These are phyloP conservation scores for Chlamydomonas reinhardtii DNA, from an alignment of 163 green algal genomes.

Conservation along the genomic window DNA sequence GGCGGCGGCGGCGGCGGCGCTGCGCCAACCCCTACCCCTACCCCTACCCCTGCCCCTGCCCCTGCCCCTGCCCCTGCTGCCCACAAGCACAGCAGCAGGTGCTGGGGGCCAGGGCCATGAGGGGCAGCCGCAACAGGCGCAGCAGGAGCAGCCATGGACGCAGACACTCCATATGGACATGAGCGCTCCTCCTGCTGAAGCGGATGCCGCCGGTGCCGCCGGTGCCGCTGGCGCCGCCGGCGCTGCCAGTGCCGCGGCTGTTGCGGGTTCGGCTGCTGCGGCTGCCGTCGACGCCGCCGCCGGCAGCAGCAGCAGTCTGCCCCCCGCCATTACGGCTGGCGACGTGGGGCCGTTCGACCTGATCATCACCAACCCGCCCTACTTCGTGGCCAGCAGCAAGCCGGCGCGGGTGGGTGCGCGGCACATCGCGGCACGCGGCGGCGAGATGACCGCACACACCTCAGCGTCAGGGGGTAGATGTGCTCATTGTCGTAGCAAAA, in stretches of 20 bases:
- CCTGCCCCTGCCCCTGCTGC: too few species aligned
- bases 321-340: neutral
- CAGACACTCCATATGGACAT: too few species aligned
- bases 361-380: slow-evolving; percentile 67
- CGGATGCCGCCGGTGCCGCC: neutral
- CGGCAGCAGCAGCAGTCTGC: slow-evolving; percentile 21
- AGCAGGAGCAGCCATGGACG: neutral
- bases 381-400: slow-evolving; percentile 63
- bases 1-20: neutral
- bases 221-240: neutral
- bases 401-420: slow-evolving; percentile 25
- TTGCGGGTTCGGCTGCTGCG: neutral
- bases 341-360: slow-evolving; percentile 49
- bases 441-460: too few species aligned
- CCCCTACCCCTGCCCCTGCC: neutral
- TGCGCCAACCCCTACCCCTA: neutral
- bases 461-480: too few species aligned
- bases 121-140: neutral
- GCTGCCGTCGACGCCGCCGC: too few species aligned
- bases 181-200: too few species aligned
- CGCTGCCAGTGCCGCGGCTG: neutral
- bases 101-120: too few species aligned
- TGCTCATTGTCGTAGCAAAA: too few species aligned
- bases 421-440: too few species aligned
- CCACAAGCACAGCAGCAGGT: too few species aligned